Base-by-base conservation (phyloP, 2,329 filamentous ascomycete species). In the Fusarium coicis region DNA sequence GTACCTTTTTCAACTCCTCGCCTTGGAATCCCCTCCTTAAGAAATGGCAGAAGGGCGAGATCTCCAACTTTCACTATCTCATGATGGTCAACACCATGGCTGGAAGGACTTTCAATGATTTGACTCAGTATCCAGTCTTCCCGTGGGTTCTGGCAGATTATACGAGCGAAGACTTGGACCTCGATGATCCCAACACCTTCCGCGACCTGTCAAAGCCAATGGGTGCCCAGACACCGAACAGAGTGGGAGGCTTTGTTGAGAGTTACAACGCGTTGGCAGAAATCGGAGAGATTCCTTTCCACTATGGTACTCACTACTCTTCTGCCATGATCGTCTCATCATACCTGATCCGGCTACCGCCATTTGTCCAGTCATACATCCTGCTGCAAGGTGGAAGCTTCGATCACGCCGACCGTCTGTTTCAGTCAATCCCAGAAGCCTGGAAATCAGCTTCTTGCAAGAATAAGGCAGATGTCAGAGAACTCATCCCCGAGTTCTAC, bases 41-140 rank as follows among this genome's bases (percentile, higher is more conserved):
- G 73, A 92, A 92, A 80, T 99, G 96, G 96, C 89, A 96, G 66
- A 93, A 92, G 79, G 96, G 97, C 18, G 96, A 99, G 78, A 94
- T 98, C 55, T 98, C 96, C 19, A 99, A 99, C 81, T 99, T 99
- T 78, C 95, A 98, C 81, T 99, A 99, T 79, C 88, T 99, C 40
- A 99, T 99, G 96, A 91, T 98, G 68, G 91, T 99, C 79, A 99
- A 99, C 79, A 98, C 96, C 0, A 94, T 99, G 89, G 97, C 97
- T 34, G 96, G 96, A 5, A 88, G 96, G 58, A 98, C 96, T 0
- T 99, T 99, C 85, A 99, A 99, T 79, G 96, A 99, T 79, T 86
- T 99, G 23, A 99, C 96, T 0, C 97, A 99, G 78, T 99, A 99
- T 78, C 96, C 96, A 0, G 95, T 99, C 23, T 99, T 99, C 74